Conservation (phyloP, 257 asterid species). For the Solanum lycopersicoides region DNA sequence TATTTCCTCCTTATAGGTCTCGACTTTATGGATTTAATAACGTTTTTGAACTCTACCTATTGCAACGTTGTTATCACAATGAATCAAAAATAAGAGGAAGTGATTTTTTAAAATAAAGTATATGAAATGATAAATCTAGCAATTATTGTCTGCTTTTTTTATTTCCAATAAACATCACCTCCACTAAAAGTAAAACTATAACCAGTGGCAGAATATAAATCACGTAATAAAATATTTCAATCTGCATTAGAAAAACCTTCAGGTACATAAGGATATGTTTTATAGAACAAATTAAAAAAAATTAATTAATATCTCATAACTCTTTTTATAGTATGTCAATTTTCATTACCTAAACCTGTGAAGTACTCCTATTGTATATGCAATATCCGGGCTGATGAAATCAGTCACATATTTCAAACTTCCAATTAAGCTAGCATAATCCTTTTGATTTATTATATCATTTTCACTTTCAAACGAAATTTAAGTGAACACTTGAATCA, state of each 20-base stretch:
- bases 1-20: background rate
- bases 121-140: no score
- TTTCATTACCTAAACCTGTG: background rate
- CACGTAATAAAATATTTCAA: background rate
- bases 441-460: background rate
- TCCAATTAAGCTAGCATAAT: background rate
- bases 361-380: background rate
- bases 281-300: background rate
- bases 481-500: background rate
- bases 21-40: no score
- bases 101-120: no score
- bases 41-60: background rate
- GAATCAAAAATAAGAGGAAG: background rate
- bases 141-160: no score
- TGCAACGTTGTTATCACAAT: background rate
- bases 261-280: background rate
- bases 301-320: background rate
- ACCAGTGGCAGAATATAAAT: no score
- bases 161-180: background rate
- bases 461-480: background rate
- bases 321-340: background rate
- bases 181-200: background rate
- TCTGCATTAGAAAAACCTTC: background rate
- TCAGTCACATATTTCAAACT: background rate
- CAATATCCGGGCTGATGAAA: background rate